Conservation (phyloP, 805 yeast species). For the Wickerhamomyces ciferrii region DNA sequence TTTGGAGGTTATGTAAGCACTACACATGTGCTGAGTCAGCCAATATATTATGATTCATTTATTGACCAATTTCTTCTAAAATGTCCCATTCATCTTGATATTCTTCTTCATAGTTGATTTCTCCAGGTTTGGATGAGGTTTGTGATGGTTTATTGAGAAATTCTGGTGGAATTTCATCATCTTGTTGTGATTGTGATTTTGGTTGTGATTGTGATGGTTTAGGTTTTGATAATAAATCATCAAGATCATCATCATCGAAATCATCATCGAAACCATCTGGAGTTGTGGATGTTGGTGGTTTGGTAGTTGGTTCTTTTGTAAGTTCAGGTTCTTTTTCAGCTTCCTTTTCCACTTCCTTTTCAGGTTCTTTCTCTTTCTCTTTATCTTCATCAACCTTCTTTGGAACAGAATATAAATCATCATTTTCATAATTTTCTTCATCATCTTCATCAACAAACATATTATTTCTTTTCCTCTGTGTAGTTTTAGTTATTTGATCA, state of each 20-base stretch:
- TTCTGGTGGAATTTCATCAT: background rate
- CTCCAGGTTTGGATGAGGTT: background rate
- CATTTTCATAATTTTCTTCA: slow-evolving; percentile 14
- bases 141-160: background rate
- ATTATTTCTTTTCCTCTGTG: slow-evolving; percentile 14
- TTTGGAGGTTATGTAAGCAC: background rate
- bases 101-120: background rate
- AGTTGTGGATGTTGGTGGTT: background rate
- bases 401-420: slow-evolving; percentile 24
- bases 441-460: slow-evolving; percentile 4
- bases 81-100: background rate
- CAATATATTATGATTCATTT: background rate
- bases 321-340: too few relatives aligned
- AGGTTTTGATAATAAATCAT: background rate
- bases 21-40: background rate
- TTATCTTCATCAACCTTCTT: slow-evolving; percentile 5
- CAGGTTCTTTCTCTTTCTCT: too few relatives aligned
- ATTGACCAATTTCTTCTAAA: background rate
- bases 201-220: background rate
- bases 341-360: too few relatives aligned
- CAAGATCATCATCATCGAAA: background rate
- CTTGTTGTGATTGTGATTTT: background rate
- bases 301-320: background rate
- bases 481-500: slow-evolving; percentile 5
- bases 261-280: background rate